Percentiles rank a stretch among this genome's conserved stretches.
phyloP scores from a whole-genome alignment of 176 grass and related monocot genomes.

The Eragrostis curvula region DNA sequence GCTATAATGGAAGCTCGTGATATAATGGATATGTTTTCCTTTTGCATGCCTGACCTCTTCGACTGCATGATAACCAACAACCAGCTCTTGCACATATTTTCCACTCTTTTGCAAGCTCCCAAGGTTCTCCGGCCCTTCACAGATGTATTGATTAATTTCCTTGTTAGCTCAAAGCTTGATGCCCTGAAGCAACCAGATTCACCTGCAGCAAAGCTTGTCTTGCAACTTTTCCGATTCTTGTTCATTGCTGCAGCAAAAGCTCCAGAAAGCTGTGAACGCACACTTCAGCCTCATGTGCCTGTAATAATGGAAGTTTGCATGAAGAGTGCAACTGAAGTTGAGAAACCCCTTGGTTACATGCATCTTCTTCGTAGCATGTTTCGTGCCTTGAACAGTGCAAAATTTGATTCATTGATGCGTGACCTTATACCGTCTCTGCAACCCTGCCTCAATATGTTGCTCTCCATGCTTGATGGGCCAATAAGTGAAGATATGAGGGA shows the following conservation, averaged over 20 bases:
- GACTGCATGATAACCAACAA: conserved; percentile 92
- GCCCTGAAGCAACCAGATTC: conserved; percentile 93
- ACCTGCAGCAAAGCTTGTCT: conserved; percentile 91
- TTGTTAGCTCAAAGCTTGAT: conserved; percentile 94
- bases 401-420: conserved; percentile 95
- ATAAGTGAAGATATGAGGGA: conserved; percentile 91
- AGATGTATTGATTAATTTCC: conserved; percentile 97
- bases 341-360: conserved; percentile 99
- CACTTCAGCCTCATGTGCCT: conserved; percentile 92
- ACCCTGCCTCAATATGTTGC: conserved; percentile 96
- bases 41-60: conserved; percentile 96
- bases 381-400: conserved; percentile 89
- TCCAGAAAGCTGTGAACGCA: conserved; percentile 82
- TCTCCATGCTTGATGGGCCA: conserved; percentile 95
- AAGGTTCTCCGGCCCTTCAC: conserved; percentile 93
- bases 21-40: conserved; percentile 99
- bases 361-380: conserved; percentile 96
- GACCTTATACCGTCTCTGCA: conserved; percentile 97
- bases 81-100: conserved; percentile 95
- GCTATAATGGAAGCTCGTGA: conserved; percentile 97
- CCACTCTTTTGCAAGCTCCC: conserved; percentile 81
- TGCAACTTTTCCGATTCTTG: conserved; percentile 93
- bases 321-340: conserved; percentile 94
- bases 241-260: conserved; percentile 93
- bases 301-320: conserved; percentile 99